Evolutionary conservation across 495 filamentous ascomycete species (phyloP).

Genomic region (Cercophora scortea): DNA sequence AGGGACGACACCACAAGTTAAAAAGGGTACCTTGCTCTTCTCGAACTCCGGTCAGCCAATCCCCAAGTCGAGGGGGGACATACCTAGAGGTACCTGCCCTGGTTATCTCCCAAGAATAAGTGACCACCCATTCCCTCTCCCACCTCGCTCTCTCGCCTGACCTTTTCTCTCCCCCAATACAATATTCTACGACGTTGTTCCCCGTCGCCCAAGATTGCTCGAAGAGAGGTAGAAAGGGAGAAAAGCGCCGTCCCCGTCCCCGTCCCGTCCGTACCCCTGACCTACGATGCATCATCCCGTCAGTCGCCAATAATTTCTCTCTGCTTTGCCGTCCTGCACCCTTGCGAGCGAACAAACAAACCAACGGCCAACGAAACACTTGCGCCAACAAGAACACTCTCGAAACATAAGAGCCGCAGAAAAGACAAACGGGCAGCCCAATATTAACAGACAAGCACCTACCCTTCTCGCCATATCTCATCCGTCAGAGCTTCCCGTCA

Average conservation of each 20-base stretch:
- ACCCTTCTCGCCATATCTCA: background rate
- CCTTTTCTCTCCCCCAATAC: background rate
- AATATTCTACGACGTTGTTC: background rate
- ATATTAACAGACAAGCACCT: background rate
- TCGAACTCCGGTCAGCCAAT: background rate
- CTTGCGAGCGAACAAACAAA: slow-evolving; percentile 33
- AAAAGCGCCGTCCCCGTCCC: background rate
- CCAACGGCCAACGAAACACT: background rate
- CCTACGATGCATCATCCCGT: slow-evolving; percentile 38
- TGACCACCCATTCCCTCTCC: background rate
- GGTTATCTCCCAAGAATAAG: slow-evolving; percentile 1
- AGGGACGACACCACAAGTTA: too few species aligned
- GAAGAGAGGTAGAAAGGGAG: background rate
- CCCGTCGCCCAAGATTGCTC: background rate
- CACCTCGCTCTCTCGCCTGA: background rate
- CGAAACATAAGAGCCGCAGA: background rate
- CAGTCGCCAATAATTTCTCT: slow-evolving; percentile 28
- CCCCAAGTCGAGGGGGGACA: background rate
- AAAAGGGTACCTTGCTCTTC: background rate
- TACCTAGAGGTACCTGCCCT: background rate
- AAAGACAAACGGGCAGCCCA: background rate
- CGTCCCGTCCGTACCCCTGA: slow-evolving; percentile 2
- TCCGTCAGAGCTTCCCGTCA: background rate
- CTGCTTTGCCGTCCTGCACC: slow-evolving; percentile 31
- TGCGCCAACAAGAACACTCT: background rate